Evolutionary conservation across 441 rosid genomes (phyloP).

Genomic region (Pelargonium myrrhifolium): DNA sequence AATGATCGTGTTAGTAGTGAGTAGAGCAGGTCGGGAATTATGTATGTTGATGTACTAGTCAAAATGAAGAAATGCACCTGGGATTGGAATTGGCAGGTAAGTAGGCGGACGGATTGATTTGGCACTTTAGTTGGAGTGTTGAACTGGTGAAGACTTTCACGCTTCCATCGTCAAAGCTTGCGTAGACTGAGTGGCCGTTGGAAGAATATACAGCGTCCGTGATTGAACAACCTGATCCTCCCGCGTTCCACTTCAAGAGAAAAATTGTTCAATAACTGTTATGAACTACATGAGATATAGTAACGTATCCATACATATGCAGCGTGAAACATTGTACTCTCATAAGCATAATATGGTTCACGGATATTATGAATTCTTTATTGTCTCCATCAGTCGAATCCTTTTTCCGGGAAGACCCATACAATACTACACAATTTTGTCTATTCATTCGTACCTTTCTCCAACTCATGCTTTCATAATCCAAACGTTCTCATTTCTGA

Average conservation of each 20-base stretch:
- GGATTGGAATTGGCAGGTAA: conserved; percentile 57
- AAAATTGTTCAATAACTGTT: not conserved
- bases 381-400: too few species aligned
- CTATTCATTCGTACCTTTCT: too few species aligned
- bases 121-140: conserved; percentile 56
- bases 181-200: conserved; percentile 61
- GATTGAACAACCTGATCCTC: conserved; percentile 60
- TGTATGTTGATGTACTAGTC: not conserved
- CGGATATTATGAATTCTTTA: too few species aligned
- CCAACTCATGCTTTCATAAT: too few species aligned
- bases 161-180: conserved; percentile 66
- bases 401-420: too few species aligned
- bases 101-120: conserved; percentile 57
- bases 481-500: too few species aligned
- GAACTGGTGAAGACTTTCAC: conserved; percentile 53
- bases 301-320: too few species aligned
- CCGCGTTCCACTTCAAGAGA: not conserved
- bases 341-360: too few species aligned
- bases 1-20: not conserved
- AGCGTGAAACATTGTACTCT: too few species aligned
- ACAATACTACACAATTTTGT: too few species aligned
- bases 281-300: too few species aligned
- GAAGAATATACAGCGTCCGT: conserved; percentile 74
- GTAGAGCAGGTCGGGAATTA: not conserved
- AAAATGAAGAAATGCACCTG: conserved; percentile 1